Percentiles rank a stretch among this genome's conserved stretches.
These are phyloP conservation scores for Nicotiana rustica DNA, from an alignment of 305 asterid species.

Conservation along the genomic window DNA sequence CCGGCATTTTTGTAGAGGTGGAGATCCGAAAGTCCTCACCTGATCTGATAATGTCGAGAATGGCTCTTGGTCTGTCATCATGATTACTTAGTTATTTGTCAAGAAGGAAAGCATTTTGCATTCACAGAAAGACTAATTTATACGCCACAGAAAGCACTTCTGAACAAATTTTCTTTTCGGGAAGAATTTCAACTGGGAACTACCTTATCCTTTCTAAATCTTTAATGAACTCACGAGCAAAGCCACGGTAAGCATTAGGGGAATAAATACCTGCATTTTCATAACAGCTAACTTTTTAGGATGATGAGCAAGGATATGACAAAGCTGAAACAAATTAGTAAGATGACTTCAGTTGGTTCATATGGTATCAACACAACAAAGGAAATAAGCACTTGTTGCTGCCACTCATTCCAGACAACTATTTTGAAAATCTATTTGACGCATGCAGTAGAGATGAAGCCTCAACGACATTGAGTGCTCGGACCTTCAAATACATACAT, in stretches of 20 bases:
- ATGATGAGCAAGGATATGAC: constrained; percentile 8
- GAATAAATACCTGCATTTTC: constrained; percentile 81
- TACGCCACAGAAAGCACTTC: neutral
- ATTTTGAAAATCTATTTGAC: neutral
- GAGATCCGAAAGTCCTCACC: constrained; percentile 98
- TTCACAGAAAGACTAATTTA: neutral
- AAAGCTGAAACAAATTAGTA: neutral
- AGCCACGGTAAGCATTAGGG: constrained; percentile 98
- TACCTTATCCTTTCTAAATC: constrained; percentile 95
- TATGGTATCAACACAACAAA: neutral
- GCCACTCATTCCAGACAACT: constrained; percentile 2
- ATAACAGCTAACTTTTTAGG: constrained; percentile 22
- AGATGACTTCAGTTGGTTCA: constrained; percentile 10
- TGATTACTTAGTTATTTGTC: constrained; percentile 7
- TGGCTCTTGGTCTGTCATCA: constrained; percentile 83
- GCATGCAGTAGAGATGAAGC: neutral
- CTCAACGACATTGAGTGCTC: constrained; percentile 25
- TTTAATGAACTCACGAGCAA: constrained; percentile 96
- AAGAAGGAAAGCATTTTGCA: constrained; percentile 9
- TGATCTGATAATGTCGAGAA: constrained; percentile 87
- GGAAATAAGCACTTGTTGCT: neutral
- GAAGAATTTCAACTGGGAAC: constrained; percentile 20
- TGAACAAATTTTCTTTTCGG: neutral
- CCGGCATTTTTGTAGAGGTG: constrained; percentile 92
- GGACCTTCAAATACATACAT: neutral